phyloP scores from a whole-genome alignment of 306 rosid genomes.

The Bauhinia variegata region DNA sequence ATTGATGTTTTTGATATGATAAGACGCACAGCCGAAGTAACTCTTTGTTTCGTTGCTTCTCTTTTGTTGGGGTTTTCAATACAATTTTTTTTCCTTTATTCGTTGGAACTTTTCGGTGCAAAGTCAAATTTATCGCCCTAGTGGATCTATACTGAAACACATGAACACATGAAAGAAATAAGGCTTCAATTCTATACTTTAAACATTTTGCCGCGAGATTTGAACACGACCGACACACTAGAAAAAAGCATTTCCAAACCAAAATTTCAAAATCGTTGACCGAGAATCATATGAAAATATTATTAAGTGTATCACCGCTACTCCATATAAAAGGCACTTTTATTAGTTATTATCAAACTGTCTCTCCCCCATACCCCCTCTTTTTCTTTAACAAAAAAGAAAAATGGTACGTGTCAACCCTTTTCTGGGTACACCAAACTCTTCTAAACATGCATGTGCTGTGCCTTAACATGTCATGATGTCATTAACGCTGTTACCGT shows the following conservation, averaged over 20 bases:
- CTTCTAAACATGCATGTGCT: constrained; percentile 15
- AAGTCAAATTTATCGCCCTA: no score
- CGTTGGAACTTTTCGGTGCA: neutral
- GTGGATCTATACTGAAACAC: no score
- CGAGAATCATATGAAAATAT: neutral
- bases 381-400: no score
- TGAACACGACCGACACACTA: constrained; percentile 26
- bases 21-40: neutral
- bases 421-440: neutral
- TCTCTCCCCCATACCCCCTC: no score
- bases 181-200: constrained; percentile 16
- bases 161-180: neutral
- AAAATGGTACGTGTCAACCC: no score
- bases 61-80: neutral
- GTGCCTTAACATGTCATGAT: constrained; percentile 6
- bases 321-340: neutral
- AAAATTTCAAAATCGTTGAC: constrained; percentile 36
- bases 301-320: neutral
- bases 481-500: constrained; percentile 3
- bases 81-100: neutral
- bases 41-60: neutral
- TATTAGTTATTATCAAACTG: no score
- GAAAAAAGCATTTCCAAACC: neutral
- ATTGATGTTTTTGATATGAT: neutral
- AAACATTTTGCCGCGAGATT: constrained; percentile 24